Conservation (phyloP, 805 yeast genomes). For the Candida methanosorbosa region DNA sequence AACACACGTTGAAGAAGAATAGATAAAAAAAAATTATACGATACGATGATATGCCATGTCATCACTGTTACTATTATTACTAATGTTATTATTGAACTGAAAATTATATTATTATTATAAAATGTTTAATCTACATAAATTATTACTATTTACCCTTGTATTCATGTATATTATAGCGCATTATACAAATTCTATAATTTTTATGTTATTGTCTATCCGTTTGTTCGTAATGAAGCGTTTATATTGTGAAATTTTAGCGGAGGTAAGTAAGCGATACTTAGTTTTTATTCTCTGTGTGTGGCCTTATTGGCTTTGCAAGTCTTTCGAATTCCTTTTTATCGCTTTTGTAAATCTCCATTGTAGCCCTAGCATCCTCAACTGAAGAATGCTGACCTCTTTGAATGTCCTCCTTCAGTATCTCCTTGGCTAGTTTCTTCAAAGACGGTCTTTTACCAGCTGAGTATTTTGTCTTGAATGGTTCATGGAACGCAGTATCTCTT, state of each 20-base stretch:
- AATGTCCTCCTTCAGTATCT: conserved; percentile 49
- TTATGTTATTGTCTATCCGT: no score
- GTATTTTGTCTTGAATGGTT: conserved; percentile 46
- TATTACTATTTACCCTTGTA: no score
- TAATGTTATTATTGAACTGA: no score
- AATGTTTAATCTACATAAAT: no score
- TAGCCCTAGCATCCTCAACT: conserved; percentile 83
- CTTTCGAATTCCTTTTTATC: conserved; percentile 56
- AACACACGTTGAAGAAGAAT: conserved; percentile 13
- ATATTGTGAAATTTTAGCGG: no score
- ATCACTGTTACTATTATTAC: no score
- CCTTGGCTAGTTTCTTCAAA: conserved; percentile 54
- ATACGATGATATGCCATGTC: background rate
- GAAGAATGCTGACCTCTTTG: conserved; percentile 78
- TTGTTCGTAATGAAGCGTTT: background rate
- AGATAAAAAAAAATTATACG: background rate
- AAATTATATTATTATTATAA: no score
- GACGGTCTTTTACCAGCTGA: conserved; percentile 67
- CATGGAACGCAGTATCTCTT: conserved; percentile 67
- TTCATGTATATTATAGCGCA: background rate
- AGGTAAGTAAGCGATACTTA: no score
- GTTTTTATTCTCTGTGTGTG: no score
- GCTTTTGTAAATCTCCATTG: conserved; percentile 70
- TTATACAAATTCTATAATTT: background rate
- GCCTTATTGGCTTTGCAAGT: conserved; percentile 2